These are phyloP conservation scores for Penicillium crystallinum DNA, from an alignment of 495 filamentous ascomycete species.

Conservation along the genomic window DNA sequence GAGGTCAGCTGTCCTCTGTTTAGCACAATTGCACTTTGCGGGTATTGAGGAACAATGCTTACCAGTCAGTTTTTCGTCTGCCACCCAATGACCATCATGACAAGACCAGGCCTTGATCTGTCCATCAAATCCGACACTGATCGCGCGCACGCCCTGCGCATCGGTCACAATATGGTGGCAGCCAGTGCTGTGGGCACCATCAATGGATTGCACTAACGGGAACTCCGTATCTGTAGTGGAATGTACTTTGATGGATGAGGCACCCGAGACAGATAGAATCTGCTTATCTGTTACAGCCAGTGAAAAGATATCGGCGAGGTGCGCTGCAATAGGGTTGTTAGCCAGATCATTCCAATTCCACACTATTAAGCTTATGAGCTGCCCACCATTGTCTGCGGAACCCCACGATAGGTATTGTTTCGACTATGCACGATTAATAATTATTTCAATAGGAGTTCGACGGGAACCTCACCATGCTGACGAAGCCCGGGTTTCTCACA, in stretches of 20 bases:
- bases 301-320: slow-evolving; percentile 83
- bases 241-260: slow-evolving; percentile 73
- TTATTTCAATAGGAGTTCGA: background rate
- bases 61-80: slow-evolving; percentile 46
- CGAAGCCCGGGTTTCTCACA: background rate
- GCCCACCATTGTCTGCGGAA: slow-evolving; percentile 77
- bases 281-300: slow-evolving; percentile 74
- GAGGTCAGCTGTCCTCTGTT: slow-evolving; percentile 14
- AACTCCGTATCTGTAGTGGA: slow-evolving; percentile 63
- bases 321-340: slow-evolving; percentile 51
- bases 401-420: slow-evolving; percentile 95
- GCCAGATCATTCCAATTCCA: background rate
- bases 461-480: slow-evolving; percentile 1
- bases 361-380: background rate
- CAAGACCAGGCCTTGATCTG: slow-evolving; percentile 75
- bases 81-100: slow-evolving; percentile 49
- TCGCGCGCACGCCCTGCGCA: slow-evolving; percentile 61
- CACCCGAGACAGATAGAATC: slow-evolving; percentile 76
- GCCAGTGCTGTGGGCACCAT: slow-evolving; percentile 73
- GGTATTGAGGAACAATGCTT: slow-evolving; percentile 5
- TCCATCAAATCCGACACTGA: slow-evolving; percentile 82
- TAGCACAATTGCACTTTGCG: background rate
- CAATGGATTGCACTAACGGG: slow-evolving; percentile 69
- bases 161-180: slow-evolving; percentile 81
- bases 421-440: slow-evolving; percentile 53